Conservation (phyloP, 192 early-diverging fungal genomes). For the Backusella tuberculispora region DNA sequence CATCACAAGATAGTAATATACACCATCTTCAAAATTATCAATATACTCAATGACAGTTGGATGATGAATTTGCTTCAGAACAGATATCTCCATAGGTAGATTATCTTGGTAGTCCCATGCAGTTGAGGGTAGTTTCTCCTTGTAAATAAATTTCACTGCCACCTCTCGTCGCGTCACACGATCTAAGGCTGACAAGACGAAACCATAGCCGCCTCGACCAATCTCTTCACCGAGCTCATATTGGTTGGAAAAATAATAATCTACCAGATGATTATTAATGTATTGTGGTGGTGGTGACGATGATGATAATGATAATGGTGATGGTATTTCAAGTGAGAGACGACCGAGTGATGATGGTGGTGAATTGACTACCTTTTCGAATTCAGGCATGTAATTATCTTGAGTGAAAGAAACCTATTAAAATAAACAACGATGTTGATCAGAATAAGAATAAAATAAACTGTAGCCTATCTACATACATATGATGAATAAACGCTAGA, state of each 20-base stretch:
- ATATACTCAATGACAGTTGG: conserved; percentile 63
- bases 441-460: not conserved
- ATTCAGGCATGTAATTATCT: not conserved
- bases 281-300: not conserved
- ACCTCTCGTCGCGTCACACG: conserved; percentile 54
- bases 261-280: not conserved
- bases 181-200: conserved; percentile 61
- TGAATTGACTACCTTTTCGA: not conserved
- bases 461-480: not conserved
- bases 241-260: conserved; percentile 6
- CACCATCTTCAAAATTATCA: conserved; percentile 48
- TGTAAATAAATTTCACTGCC: conserved; percentile 76
- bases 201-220: conserved; percentile 70
- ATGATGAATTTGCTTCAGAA: conserved; percentile 55
- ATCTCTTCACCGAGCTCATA: conserved; percentile 55
- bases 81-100: conserved; percentile 57
- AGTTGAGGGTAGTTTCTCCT: conserved; percentile 46
- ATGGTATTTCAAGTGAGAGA: too few relatives aligned
- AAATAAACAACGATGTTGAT: not conserved
- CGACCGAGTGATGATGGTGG: too few relatives aligned
- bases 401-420: conserved; percentile 3
- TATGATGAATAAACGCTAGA: not conserved
- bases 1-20: conserved; percentile 59
- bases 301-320: not conserved
- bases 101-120: conserved; percentile 28